Percentiles rank a stretch among this genome's conserved stretches.
phyloP scores from a whole-genome alignment of 2,329 filamentous ascomycete species.

The Aspergillus versicolor region DNA sequence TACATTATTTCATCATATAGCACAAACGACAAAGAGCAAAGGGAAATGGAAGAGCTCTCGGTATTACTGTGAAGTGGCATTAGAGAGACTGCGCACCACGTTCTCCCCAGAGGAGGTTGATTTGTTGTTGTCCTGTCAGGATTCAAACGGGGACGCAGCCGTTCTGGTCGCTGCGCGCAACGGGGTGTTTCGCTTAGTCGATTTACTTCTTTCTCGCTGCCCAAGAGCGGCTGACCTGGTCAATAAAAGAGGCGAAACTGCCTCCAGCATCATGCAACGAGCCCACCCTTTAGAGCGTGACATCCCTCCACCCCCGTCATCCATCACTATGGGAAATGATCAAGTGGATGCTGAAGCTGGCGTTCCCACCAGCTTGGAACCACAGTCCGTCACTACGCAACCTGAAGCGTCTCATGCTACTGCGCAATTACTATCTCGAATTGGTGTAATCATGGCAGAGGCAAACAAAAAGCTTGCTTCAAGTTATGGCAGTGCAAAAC shows the following conservation, averaged over 20 bases:
- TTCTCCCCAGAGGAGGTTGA: conserved; percentile 75
- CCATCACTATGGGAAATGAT: conserved; percentile 47
- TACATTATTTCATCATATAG: conserved; percentile 92
- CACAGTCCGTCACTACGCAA: conserved; percentile 28
- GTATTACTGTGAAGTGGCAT: conserved; percentile 89
- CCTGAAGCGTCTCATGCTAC: conserved; percentile 61
- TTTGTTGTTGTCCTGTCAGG: conserved; percentile 75
- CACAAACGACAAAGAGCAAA: conserved; percentile 79
- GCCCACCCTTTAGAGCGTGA: conserved; percentile 68
- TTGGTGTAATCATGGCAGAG: conserved; percentile 67
- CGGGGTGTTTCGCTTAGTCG: conserved; percentile 73
- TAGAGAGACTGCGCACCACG: conserved; percentile 80
- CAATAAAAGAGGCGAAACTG: conserved; percentile 78
- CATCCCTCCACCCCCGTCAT: conserved; percentile 69
- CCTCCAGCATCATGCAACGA: conserved; percentile 76
- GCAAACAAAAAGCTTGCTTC: conserved; percentile 68
- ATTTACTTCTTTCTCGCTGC: conserved; percentile 69
- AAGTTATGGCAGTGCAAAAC: conserved; percentile 60
- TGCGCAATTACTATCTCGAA: conserved; percentile 67
- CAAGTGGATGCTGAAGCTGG: conserved; percentile 30
- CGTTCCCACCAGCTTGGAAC: conserved; percentile 29
- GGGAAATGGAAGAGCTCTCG: conserved; percentile 85
- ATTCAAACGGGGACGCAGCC: conserved; percentile 86
- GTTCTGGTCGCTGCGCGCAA: conserved; percentile 86
- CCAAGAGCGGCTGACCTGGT: conserved; percentile 74